These are phyloP conservation scores for Cadophora luteo-olivacea DNA, from an alignment of 2,329 filamentous ascomycete genomes.

Conservation along the genomic window DNA sequence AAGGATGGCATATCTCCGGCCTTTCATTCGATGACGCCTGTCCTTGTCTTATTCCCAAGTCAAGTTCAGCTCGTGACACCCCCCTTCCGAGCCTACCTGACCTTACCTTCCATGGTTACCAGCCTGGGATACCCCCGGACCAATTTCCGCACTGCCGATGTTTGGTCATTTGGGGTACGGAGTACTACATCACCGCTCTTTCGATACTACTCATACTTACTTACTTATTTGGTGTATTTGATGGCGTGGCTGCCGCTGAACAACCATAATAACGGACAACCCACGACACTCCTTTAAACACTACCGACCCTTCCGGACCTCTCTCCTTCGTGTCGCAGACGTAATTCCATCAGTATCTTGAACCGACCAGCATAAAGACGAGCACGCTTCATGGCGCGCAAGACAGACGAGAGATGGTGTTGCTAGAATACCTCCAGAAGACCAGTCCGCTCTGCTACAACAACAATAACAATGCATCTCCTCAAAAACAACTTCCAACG, in stretches of 20 bases:
- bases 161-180: neutral
- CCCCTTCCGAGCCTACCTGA: too few species aligned
- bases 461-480: constrained; percentile 25
- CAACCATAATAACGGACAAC: neutral
- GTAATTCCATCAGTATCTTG: neutral
- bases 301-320: neutral
- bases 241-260: constrained; percentile 5
- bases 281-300: neutral
- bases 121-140: neutral
- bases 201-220: neutral
- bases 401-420: constrained; percentile 37
- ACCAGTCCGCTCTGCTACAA: constrained; percentile 33
- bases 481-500: constrained; percentile 25
- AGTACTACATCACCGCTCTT: constrained; percentile 12
- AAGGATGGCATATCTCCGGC: constrained; percentile 4
- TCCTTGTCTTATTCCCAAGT: neutral
- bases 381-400: constrained; percentile 34
- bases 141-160: constrained; percentile 19
- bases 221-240: neutral
- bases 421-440: constrained; percentile 40
- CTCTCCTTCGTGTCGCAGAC: neutral
- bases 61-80: constrained; percentile 8
- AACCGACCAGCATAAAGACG: neutral
- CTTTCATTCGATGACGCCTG: constrained; percentile 12
- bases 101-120: too few species aligned